Percentiles rank a stretch among this genome's conserved stretches.
Evolutionary conservation across 225 moss, liverwort and hornwort genomes (phyloP).

Genomic region (Asterella californica): DNA sequence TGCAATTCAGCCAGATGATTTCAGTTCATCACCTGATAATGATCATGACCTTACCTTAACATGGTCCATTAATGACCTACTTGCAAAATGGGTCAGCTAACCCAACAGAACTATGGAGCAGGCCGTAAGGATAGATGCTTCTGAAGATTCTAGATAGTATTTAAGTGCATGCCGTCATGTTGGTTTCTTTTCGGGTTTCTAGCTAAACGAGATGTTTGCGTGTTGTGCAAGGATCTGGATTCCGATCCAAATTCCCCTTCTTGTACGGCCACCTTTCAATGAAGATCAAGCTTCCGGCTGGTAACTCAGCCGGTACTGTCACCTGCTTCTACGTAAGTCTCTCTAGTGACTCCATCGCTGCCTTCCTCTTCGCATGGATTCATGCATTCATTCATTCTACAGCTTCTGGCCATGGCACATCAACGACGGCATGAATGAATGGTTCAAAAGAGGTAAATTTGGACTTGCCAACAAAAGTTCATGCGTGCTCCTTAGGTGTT

Average conservation of each 20-base stretch:
- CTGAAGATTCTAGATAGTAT: too few relatives aligned
- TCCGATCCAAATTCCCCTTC: conserved; percentile 22
- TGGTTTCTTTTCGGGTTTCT: background rate
- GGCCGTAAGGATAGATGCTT: too few relatives aligned
- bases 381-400: background rate
- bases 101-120: too few relatives aligned
- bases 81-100: too few relatives aligned
- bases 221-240: conserved; percentile 30
- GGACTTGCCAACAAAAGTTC: too few relatives aligned
- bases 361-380: background rate
- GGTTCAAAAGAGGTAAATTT: too few relatives aligned
- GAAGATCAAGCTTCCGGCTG: conserved; percentile 32
- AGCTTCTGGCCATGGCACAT: background rate
- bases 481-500: too few relatives aligned
- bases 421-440: background rate
- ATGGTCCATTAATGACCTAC: too few relatives aligned
- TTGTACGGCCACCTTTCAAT: conserved; percentile 37
- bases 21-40: too few relatives aligned
- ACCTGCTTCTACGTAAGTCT: conserved; percentile 35
- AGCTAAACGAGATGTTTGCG: background rate
- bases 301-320: conserved; percentile 37
- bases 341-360: background rate
- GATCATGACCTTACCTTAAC: too few relatives aligned
- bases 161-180: too few relatives aligned
- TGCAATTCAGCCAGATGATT: too few relatives aligned